Evolutionary conservation across 2,329 filamentous ascomycete species (phyloP), one percentile per base, ranked within the genome.

Genomic region (Epichloe baconii): DNA sequence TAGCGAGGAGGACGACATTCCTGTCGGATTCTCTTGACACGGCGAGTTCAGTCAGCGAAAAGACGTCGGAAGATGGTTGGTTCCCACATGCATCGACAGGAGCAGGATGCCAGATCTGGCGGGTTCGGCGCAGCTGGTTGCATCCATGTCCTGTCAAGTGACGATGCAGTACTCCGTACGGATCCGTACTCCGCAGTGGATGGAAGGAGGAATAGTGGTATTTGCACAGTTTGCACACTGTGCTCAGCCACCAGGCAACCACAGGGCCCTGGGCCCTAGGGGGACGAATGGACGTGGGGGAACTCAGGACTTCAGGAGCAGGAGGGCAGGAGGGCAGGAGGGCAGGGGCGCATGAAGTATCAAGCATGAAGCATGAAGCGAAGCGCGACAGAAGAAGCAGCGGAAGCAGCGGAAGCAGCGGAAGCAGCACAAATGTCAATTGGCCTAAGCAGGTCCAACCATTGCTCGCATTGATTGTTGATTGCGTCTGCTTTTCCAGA

Each of bases 81-180:
- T 11, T 11, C 48, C 40, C 40, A 34, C 48, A 37, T 34, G 31
- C 48, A 49, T 26, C 31, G 15, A 19, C 17, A 42, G n/a, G 26
- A 45, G 35, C 21, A 45, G 21, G 35, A 44, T 50, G 35, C 35
- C 4, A 50, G 48, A 50, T 50, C 48, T 40, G 48, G 48, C 35
- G 48, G 48, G 23, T 11, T 50, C n/a, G 42, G 35, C 36, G 48
- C 48, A 40, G 42, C 48, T 40, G 12, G 10, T 40, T 45, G 34
- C 48, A 38, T 38, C 37, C 37, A 38, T 17, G 34, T 31, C 21
- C 35, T 40, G 48, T 50, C 48, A 35, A 50, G 35, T 50, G 48
- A 50, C 21, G 41, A 44, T 49, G 47, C 47, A 47, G 45, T 12
- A 8, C 23, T 26, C 23, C 23, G 17, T 17, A 2, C 17, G 17